Base-by-base conservation (phyloP, 768 basidiomycete genomes). In the Suillus clintonianus region DNA sequence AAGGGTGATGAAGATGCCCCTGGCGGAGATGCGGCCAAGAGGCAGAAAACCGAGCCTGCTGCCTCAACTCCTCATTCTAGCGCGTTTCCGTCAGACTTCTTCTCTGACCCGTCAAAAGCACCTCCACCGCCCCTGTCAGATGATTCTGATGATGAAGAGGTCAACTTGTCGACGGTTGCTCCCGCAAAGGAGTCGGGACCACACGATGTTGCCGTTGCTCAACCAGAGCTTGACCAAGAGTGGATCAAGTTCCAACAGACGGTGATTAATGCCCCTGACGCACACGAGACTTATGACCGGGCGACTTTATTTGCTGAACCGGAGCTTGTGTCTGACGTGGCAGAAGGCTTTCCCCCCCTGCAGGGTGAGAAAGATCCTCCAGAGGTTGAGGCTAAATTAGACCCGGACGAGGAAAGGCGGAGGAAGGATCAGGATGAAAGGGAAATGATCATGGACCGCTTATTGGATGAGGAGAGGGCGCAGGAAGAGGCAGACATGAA, bases 401-500 rank as follows among this genome's bases (percentile, higher is more conserved):
- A 64, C 4, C 82, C 83, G 69, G 85, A 82, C 55, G 79, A 81
- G 59, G 71, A 74, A 59, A 80, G 84, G 69, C 76, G 75, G 68
- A 74, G 78, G 67, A 89, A 82, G 73, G 87, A 88, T 68, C 80
- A 80, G 70, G 91, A 94, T 27, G 92, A 94, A 60, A 81, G 85
- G 56, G 92, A 94, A 68, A 76, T 94, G 64, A 94, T 94, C 50
- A 91, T 94, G 89, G 92, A 94, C 75, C 83, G 93, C 61, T 75
- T 94, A 54, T 63, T 93, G 73, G 92, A 94, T 36, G 93, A 95
- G 77, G 92, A 95, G 73, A 83, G 87, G 61, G 89, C 88, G 37
- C 93, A 95, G 78, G 93, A 95, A 72, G 92, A 94, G 72, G 93
- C 92, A 6, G 93, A 95, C 72, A 86, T 87, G 78, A 86, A 86